A percentile compares a stretch with the other conserved stretches of the same genome.
Evolutionary conservation across 192 early-diverging fungal species (phyloP).

Genomic region (Neocallimastix lanati): DNA sequence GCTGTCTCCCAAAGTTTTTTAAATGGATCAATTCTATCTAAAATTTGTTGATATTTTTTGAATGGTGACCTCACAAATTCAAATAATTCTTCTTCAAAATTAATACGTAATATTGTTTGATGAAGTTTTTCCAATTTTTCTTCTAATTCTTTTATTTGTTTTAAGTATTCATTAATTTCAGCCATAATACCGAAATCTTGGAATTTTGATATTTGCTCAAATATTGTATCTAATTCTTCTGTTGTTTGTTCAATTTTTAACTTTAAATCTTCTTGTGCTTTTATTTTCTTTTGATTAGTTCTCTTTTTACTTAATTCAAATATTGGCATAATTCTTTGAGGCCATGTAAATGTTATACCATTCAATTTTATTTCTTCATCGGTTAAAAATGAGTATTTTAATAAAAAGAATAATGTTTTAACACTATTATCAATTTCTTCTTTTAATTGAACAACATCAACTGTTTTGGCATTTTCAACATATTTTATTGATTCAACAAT

Average conservation of each 20-base stretch:
- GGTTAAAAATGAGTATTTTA: background rate
- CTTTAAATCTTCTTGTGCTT: conserved; percentile 43
- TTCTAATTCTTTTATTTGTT: conserved; percentile 33
- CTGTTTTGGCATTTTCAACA: background rate
- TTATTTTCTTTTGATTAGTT: conserved; percentile 39
- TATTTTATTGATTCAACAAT: background rate
- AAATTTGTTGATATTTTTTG: conserved; percentile 23
- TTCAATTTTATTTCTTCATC: background rate
- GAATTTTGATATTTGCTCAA: conserved; percentile 34
- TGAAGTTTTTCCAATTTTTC: conserved; percentile 18
- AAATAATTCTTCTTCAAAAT: conserved; percentile 34
- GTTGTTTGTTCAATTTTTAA: conserved; percentile 27
- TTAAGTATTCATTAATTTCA: conserved; percentile 34
- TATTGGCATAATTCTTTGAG: conserved; percentile 17
- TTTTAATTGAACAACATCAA: background rate
- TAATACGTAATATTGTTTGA: conserved; percentile 20
- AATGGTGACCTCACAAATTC: conserved; percentile 39
- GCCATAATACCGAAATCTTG: conserved; percentile 40
- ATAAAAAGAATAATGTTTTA: background rate
- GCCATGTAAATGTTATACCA: background rate
- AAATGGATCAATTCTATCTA: conserved; percentile 31
- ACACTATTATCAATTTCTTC: background rate
- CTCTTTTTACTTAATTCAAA: conserved; percentile 41
- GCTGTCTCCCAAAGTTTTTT: conserved; percentile 42
- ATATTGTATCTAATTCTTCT: conserved; percentile 31